These are phyloP conservation scores for Saccharomyces jurei DNA, from an alignment of 805 yeast species.

Conservation along the genomic window DNA sequence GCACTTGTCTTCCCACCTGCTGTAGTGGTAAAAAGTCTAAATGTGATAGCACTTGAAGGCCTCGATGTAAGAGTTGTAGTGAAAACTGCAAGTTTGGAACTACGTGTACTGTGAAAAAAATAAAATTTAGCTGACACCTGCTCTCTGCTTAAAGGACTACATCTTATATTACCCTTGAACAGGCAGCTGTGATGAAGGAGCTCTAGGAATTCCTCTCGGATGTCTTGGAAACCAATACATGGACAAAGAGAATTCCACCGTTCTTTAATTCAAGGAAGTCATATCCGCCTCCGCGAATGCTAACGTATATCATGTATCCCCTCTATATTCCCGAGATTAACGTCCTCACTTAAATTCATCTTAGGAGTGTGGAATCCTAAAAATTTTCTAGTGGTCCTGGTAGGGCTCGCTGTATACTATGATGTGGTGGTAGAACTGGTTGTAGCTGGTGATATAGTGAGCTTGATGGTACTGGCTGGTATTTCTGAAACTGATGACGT, in stretches of 20 bases:
- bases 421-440: too few species aligned
- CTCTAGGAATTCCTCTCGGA: slow-evolving; percentile 23
- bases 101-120: neutral
- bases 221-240: slow-evolving; percentile 10
- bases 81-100: slow-evolving; percentile 5
- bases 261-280: slow-evolving; percentile 41
- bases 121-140: neutral
- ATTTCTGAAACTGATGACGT: too few species aligned
- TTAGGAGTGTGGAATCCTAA: slow-evolving; percentile 89
- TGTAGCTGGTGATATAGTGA: too few species aligned
- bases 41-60: neutral
- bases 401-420: too few species aligned
- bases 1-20: neutral
- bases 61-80: neutral
- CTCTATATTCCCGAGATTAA: slow-evolving; percentile 45
- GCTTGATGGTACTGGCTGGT: too few species aligned
- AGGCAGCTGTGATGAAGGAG: slow-evolving; percentile 13
- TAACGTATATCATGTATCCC: too few species aligned
- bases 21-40: neutral
- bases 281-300: slow-evolving; percentile 25
- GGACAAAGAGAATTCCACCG: slow-evolving; percentile 19
- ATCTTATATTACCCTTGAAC: neutral
- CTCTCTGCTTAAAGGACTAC: neutral
- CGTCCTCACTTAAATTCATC: slow-evolving; percentile 92
- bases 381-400: slow-evolving; percentile 51